These are phyloP conservation scores for Sporothrix pallida DNA, from an alignment of 2,329 filamentous ascomycete species.

Conservation along the genomic window DNA sequence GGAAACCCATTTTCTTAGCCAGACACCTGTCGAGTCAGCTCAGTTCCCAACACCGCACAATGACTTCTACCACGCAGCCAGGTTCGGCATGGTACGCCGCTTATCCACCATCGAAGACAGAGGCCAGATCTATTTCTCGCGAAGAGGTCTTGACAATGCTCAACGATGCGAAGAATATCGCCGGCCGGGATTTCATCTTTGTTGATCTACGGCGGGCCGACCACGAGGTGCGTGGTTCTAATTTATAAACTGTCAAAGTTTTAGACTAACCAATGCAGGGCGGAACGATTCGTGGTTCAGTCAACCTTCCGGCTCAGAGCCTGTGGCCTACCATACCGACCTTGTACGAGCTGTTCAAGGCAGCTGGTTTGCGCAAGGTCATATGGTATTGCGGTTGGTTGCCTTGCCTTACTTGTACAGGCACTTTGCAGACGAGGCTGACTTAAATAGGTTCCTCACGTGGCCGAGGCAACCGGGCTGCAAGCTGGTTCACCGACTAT, in stretches of 20 bases:
- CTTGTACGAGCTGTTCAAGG: slow-evolving; percentile 51
- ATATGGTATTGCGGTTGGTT: slow-evolving; percentile 57
- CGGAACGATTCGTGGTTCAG: slow-evolving; percentile 59
- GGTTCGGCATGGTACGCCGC: slow-evolving; percentile 29
- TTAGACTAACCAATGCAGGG: slow-evolving; percentile 48
- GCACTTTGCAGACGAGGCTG: not conserved
- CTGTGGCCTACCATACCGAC: slow-evolving; percentile 52
- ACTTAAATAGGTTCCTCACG: slow-evolving; percentile 55
- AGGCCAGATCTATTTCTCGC: slow-evolving; percentile 9
- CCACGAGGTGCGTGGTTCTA: slow-evolving; percentile 35
- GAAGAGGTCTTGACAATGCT: slow-evolving; percentile 16
- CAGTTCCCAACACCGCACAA: not conserved
- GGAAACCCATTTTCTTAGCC: not conserved
- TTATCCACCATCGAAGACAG: slow-evolving; percentile 25
- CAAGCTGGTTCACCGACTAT: slow-evolving; percentile 62
- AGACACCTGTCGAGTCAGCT: not conserved
- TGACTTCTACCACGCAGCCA: not conserved
- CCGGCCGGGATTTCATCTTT: slow-evolving; percentile 44
- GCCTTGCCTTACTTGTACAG: not conserved
- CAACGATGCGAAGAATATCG: not conserved
- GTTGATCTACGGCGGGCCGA: slow-evolving; percentile 52
- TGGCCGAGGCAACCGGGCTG: slow-evolving; percentile 60
- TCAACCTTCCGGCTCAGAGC: slow-evolving; percentile 59
- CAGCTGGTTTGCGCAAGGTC: slow-evolving; percentile 48
- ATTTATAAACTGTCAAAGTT: not conserved